These are phyloP conservation scores for Termitomyces sp. DNA, from an alignment of 768 basidiomycete species.

Conservation along the genomic window DNA sequence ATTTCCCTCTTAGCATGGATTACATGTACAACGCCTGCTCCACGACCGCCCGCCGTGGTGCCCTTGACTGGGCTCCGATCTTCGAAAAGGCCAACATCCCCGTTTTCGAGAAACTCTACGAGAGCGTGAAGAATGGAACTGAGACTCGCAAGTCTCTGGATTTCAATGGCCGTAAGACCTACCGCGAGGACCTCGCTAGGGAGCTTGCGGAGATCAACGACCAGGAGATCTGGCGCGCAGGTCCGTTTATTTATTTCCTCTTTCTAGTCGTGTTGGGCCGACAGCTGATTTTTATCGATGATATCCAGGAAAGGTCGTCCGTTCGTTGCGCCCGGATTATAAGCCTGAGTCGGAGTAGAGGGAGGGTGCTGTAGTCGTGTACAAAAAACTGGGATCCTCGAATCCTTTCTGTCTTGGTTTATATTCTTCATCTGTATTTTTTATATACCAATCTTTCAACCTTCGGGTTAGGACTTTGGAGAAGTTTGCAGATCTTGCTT, in stretches of 20 bases:
- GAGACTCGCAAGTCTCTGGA: constrained; percentile 97
- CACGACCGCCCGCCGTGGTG: constrained; percentile 97
- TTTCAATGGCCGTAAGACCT: constrained; percentile 89
- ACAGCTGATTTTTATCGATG: background rate
- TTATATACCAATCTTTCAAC: constrained; percentile 8
- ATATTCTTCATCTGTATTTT: constrained; percentile 1
- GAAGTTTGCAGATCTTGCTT: background rate
- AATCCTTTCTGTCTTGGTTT: background rate
- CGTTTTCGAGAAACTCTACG: constrained; percentile 91
- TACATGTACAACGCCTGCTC: constrained; percentile 99
- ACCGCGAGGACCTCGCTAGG: constrained; percentile 87
- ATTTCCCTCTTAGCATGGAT: constrained; percentile 67
- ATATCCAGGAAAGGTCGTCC: constrained; percentile 80
- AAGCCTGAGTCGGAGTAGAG: constrained; percentile 48
- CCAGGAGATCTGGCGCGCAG: constrained; percentile 98
- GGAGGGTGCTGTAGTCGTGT: background rate
- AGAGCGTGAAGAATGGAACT: constrained; percentile 90
- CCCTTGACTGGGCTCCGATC: constrained; percentile 97
- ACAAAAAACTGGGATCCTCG: background rate
- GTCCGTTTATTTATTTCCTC: constrained; percentile 31
- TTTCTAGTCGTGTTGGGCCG: background rate
- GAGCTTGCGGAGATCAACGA: constrained; percentile 94
- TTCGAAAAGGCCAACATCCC: constrained; percentile 94
- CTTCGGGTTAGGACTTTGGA: background rate
- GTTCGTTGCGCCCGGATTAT: constrained; percentile 82